Conservation (phyloP, 1,284 basidiomycete species). For the Spongispora temasekensis region DNA sequence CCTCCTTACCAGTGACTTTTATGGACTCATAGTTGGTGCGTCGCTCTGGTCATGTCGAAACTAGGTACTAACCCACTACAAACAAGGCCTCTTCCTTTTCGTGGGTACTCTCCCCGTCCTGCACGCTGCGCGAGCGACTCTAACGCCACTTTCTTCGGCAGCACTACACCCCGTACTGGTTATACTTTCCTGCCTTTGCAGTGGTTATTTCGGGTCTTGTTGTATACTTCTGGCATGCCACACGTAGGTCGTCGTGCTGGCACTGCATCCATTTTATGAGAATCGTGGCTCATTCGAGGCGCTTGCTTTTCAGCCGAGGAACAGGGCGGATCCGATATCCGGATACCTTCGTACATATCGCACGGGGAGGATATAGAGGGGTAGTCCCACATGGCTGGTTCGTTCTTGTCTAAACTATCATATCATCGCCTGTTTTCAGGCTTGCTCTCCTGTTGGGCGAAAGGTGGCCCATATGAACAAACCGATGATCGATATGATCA, state of each 20-base stretch:
- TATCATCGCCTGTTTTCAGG: no score
- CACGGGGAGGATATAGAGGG: slow-evolving; percentile 9
- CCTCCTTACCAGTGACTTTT: slow-evolving; percentile 84
- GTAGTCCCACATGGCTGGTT: no score
- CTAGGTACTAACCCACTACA: slow-evolving; percentile 3
- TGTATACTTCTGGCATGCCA: slow-evolving; percentile 79
- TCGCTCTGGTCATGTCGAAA: slow-evolving; percentile 15
- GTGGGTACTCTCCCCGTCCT: slow-evolving; percentile 40
- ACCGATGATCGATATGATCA: no score
- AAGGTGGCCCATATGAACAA: no score
- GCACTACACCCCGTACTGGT: slow-evolving; percentile 81
- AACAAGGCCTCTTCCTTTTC: slow-evolving; percentile 63
- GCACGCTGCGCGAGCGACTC: not conserved
- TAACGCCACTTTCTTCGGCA: slow-evolving; percentile 29
- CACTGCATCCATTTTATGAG: not conserved
- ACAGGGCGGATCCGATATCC: slow-evolving; percentile 27
- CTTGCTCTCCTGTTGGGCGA: no score
- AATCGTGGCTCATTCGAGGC: slow-evolving; percentile 2
- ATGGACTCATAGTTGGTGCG: slow-evolving; percentile 77
- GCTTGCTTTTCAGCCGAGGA: slow-evolving; percentile 24
- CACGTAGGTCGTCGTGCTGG: slow-evolving; percentile 52
- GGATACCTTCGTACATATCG: slow-evolving; percentile 23
- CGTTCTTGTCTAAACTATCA: no score
- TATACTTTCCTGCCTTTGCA: slow-evolving; percentile 77
- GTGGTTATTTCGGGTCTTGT: slow-evolving; percentile 70